Evolutionary conservation across 2,329 filamentous ascomycete genomes (phyloP).

Genomic region (Ophioceras dolichostomum): DNA sequence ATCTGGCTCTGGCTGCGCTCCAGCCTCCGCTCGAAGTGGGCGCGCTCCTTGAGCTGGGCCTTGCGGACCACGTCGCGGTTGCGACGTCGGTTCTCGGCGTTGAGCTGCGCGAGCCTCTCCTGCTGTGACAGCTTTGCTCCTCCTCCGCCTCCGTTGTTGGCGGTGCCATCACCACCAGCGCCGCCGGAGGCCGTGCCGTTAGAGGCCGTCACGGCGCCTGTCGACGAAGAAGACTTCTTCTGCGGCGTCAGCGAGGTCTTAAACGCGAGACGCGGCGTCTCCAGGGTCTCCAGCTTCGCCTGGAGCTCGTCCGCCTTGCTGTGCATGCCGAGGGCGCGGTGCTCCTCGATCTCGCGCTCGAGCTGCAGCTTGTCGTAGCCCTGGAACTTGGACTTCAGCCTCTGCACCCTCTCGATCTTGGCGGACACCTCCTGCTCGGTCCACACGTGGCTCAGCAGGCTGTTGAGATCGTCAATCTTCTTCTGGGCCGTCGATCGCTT

Average conservation of each 20-base stretch:
- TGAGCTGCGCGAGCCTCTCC: constrained; percentile 72
- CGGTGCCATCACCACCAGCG: too few relatives aligned
- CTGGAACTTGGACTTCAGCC: constrained; percentile 40
- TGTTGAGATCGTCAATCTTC: constrained; percentile 74
- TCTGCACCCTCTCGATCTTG: constrained; percentile 61
- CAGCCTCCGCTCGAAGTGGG: constrained; percentile 45
- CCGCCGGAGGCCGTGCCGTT: neutral
- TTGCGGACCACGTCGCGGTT: constrained; percentile 87
- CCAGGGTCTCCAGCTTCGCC: constrained; percentile 48
- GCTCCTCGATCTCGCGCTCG: constrained; percentile 52
- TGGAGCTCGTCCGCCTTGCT: constrained; percentile 41
- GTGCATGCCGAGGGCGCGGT: constrained; percentile 50
- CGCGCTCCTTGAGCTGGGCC: constrained; percentile 73
- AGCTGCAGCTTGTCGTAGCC: constrained; percentile 57
- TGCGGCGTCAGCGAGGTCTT: constrained; percentile 46
- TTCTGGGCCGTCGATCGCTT: constrained; percentile 55
- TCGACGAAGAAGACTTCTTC: constrained; percentile 30
- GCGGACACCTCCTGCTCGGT: constrained; percentile 72
- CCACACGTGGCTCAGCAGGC: constrained; percentile 66
- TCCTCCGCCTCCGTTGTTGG: too few relatives aligned
- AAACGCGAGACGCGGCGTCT: constrained; percentile 62
- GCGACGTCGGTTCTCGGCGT: constrained; percentile 68
- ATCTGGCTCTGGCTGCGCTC: constrained; percentile 49
- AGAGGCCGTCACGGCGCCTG: neutral
- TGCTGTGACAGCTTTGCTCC: constrained; percentile 63